Evolutionary conservation across 768 basidiomycete genomes (phyloP).

Genomic region (Tricholoma sp.): DNA sequence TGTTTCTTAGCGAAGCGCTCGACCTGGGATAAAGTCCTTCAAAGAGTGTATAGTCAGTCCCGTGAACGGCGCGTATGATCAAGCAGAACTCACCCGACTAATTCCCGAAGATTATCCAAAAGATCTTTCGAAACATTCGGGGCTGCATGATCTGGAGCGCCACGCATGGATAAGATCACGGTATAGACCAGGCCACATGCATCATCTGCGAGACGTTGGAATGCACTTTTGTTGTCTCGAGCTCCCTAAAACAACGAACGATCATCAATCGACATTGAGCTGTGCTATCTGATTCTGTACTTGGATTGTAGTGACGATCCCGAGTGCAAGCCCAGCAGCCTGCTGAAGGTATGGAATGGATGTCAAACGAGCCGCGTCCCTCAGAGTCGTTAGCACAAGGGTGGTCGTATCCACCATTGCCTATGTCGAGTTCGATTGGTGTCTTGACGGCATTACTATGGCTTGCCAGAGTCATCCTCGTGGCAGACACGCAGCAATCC

Average conservation of each 20-base stretch:
- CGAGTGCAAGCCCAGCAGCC: constrained; percentile 2
- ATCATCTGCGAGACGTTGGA: background rate
- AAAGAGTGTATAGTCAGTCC: background rate
- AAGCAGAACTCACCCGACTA: background rate
- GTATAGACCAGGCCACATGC: background rate
- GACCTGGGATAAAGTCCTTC: background rate
- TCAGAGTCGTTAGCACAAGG: background rate
- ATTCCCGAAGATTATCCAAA: background rate
- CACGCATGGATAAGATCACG: background rate
- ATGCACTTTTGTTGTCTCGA: background rate
- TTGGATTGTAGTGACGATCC: background rate
- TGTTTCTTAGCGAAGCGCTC: background rate
- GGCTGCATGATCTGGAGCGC: too few relatives aligned
- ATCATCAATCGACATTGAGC: background rate
- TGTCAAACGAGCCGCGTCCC: constrained; percentile 3
- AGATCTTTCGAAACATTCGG: background rate
- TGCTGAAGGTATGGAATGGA: constrained; percentile 1
- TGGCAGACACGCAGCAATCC: too few relatives aligned
- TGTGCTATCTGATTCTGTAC: background rate
- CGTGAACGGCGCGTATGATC: background rate
- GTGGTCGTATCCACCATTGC: too few relatives aligned
- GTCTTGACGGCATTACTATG: too few relatives aligned
- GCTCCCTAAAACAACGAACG: background rate
- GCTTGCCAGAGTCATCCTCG: too few relatives aligned
- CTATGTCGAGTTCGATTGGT: too few relatives aligned